Conservation (phyloP, 1,284 basidiomycete genomes). For the Boletus mariae region DNA sequence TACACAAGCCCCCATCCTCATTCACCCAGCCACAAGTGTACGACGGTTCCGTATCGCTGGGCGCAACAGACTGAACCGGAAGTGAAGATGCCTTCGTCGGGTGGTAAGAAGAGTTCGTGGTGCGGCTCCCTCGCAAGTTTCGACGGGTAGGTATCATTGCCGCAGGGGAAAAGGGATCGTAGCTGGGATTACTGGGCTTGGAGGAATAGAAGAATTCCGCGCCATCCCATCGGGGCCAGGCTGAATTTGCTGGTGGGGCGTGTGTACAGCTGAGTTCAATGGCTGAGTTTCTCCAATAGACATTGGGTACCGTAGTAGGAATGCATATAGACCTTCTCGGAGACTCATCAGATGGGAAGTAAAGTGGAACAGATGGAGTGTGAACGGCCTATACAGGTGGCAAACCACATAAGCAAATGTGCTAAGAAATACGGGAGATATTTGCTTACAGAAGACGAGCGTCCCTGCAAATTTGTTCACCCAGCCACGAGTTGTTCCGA, state of each 20-base stretch:
- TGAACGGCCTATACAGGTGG: neutral
- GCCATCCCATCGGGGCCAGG: neutral
- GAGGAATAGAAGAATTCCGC: neutral
- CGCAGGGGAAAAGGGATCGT: neutral
- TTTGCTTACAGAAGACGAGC: constrained; percentile 4
- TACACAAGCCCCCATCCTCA: constrained; percentile 7
- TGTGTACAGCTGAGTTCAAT: neutral
- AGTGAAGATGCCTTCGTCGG: constrained; percentile 3
- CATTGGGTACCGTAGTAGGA: neutral
- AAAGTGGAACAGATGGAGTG: too few species aligned
- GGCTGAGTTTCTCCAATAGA: neutral
- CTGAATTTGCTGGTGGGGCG: neutral
- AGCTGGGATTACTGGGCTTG: neutral
- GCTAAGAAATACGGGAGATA: neutral
- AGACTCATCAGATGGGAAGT: neutral
- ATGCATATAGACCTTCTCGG: too few species aligned
- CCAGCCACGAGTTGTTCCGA: too few species aligned
- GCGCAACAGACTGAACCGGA: neutral
- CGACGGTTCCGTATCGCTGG: neutral
- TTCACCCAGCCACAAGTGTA: constrained; percentile 11
- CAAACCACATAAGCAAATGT: constrained; percentile 1
- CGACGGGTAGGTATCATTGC: neutral
- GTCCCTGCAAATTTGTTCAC: neutral
- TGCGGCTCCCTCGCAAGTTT: neutral
- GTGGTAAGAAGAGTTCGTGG: neutral